Conservation (phyloP, 305 asterid genomes). For the Solanum aculeatissimum region DNA sequence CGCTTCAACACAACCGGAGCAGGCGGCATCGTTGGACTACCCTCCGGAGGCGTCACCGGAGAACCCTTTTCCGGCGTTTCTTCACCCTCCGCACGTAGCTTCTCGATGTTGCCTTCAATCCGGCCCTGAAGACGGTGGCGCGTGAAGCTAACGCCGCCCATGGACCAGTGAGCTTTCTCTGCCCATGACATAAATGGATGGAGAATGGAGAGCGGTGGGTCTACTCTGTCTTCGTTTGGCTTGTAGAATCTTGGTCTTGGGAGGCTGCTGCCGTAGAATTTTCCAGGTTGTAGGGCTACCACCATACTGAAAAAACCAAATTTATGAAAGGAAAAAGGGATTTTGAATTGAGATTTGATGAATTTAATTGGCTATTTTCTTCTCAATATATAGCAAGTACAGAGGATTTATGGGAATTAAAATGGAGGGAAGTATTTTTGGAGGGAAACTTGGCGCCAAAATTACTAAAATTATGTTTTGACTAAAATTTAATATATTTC, state of each 20-base stretch:
- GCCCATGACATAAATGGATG: constrained; percentile 78
- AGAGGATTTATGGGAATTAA: not conserved
- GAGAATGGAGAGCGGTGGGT: constrained; percentile 60
- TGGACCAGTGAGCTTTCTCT: constrained; percentile 90
- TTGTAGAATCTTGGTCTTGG: constrained; percentile 79
- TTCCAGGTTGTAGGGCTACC: constrained; percentile 65
- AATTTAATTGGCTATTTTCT: not conserved
- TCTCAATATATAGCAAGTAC: not conserved
- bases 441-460: not conserved
- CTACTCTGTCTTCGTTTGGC: constrained; percentile 39
- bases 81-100: constrained; percentile 40
- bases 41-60: not conserved
- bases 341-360: not conserved
- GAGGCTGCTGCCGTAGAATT: constrained; percentile 85
- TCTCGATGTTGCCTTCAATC: constrained; percentile 72
- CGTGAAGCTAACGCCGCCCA: constrained; percentile 73
- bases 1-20: constrained; percentile 73
- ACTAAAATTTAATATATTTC: not conserved
- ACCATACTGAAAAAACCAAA: constrained; percentile 33
- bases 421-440: not conserved
- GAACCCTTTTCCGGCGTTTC: not conserved
- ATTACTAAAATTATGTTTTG: not conserved
- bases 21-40: constrained; percentile 47
- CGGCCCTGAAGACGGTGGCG: constrained; percentile 94
- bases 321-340: too few species aligned